phyloP scores from a whole-genome alignment of 352 stramenopile species.

The Globisporangium radiosum region DNA sequence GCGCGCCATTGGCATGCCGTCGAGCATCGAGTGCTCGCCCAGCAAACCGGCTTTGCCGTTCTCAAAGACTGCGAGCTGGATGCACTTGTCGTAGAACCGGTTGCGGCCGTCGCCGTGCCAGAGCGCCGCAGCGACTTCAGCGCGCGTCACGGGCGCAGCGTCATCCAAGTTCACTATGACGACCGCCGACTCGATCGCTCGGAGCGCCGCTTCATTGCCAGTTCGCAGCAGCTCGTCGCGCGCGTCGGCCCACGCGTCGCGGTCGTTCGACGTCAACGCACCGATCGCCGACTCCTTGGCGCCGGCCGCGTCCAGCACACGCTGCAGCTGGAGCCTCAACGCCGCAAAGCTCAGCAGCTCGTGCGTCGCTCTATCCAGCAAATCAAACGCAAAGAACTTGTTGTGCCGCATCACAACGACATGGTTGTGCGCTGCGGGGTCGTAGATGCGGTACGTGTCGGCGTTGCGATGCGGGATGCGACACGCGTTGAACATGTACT shows the following conservation, averaged over 20 bases:
- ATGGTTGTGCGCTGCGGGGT: slow-evolving; percentile 80
- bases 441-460: slow-evolving; percentile 88
- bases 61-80: slow-evolving; percentile 93
- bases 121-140: slow-evolving; percentile 52
- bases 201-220: slow-evolving; percentile 54
- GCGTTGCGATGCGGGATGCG: slow-evolving; percentile 76
- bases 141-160: slow-evolving; percentile 46
- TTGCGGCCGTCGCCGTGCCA: slow-evolving; percentile 89
- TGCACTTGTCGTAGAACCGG: slow-evolving; percentile 96
- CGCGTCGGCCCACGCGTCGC: slow-evolving; percentile 74
- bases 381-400: slow-evolving; percentile 65
- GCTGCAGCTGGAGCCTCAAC: slow-evolving; percentile 46
- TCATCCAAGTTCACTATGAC: slow-evolving; percentile 69
- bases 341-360: slow-evolving; percentile 49
- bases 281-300: slow-evolving; percentile 53
- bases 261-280: slow-evolving; percentile 60
- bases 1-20: slow-evolving; percentile 77
- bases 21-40: slow-evolving; percentile 92
- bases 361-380: slow-evolving; percentile 32
- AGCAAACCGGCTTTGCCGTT: slow-evolving; percentile 94
- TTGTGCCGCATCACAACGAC: slow-evolving; percentile 85
- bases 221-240: slow-evolving; percentile 55
- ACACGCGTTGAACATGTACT: slow-evolving; percentile 95
- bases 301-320: slow-evolving; percentile 39
- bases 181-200: slow-evolving; percentile 59